Conservation (phyloP, 2,329 filamentous ascomycete species). For the Didymosphaeria variabile region DNA sequence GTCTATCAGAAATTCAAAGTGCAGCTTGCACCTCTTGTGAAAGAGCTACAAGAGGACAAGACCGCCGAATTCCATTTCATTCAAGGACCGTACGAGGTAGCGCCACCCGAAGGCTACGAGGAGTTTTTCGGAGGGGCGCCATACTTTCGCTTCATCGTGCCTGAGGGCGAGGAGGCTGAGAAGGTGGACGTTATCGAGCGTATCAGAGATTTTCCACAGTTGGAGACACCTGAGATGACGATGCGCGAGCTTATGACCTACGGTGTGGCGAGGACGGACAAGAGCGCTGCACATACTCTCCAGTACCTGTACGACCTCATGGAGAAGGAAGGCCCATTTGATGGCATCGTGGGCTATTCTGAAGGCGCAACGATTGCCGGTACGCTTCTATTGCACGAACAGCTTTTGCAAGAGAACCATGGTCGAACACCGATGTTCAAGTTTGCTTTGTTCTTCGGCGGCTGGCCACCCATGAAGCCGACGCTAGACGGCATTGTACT, state of each 20-base stretch:
- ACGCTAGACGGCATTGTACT: conserved; percentile 45
- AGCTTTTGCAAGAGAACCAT: conserved; percentile 27
- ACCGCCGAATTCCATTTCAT: conserved; percentile 34
- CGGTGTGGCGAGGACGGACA: conserved; percentile 45
- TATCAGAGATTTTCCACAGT: conserved; percentile 64
- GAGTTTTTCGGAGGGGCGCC: conserved; percentile 41
- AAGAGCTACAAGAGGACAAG: conserved; percentile 34
- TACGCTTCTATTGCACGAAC: conserved; percentile 43
- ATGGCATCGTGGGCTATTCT: conserved; percentile 68
- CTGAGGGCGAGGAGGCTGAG: conserved; percentile 26
- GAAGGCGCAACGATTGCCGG: conserved; percentile 67
- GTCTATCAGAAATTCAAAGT: conserved; percentile 36
- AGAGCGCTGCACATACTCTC: conserved; percentile 30
- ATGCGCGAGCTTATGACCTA: conserved; percentile 60
- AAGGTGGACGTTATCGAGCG: conserved; percentile 48
- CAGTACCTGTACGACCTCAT: conserved; percentile 32
- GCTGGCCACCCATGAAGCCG: conserved; percentile 54
- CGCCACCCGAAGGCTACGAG: conserved; percentile 35
- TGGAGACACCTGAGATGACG: conserved; percentile 63
- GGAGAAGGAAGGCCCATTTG: conserved; percentile 47
- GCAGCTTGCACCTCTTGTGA: conserved; percentile 37
- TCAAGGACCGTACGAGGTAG: conserved; percentile 37
- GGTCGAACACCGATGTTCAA: conserved; percentile 45
- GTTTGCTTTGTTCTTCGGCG: conserved; percentile 60
- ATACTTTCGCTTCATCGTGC: conserved; percentile 36